Percentiles rank a stretch among this genome's conserved stretches.
Conservation (phyloP, 352 stramenopile genomes). For the Peronospora tabacina region DNA sequence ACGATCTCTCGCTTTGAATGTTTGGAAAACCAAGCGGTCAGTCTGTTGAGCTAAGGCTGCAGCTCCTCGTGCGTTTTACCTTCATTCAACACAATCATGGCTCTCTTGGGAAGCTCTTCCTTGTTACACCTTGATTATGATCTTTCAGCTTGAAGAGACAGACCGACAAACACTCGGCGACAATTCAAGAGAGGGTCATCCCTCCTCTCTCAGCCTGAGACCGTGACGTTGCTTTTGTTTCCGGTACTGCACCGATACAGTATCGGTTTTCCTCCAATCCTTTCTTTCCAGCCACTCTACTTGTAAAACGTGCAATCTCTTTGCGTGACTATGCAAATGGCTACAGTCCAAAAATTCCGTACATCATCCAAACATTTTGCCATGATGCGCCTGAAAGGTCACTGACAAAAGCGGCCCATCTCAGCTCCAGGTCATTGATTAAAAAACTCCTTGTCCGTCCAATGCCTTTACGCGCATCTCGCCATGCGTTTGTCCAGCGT, state of each 20-base stretch:
- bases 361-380: constrained; percentile 22
- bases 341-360: constrained; percentile 1
- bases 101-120: too few species aligned
- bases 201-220: constrained; percentile 20
- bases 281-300: background rate
- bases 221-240: constrained; percentile 6
- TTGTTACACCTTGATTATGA: too few species aligned
- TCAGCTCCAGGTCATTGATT: constrained; percentile 10
- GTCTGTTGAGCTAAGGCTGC: constrained; percentile 16
- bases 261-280: background rate
- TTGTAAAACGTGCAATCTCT: background rate
- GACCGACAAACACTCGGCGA: too few species aligned
- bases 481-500: background rate
- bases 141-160: too few species aligned
- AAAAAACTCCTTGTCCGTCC: background rate
- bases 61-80: background rate
- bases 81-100: background rate
- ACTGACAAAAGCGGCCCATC: background rate
- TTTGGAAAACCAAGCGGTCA: constrained; percentile 35
- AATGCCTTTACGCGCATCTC: constrained; percentile 15
- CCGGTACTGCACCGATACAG: constrained; percentile 1
- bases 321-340: background rate
- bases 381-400: constrained; percentile 25
- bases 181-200: constrained; percentile 8
- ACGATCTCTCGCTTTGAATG: constrained; percentile 31